Base-by-base conservation (phyloP, 495 filamentous ascomycete genomes). In the Trichocladium antarcticum region DNA sequence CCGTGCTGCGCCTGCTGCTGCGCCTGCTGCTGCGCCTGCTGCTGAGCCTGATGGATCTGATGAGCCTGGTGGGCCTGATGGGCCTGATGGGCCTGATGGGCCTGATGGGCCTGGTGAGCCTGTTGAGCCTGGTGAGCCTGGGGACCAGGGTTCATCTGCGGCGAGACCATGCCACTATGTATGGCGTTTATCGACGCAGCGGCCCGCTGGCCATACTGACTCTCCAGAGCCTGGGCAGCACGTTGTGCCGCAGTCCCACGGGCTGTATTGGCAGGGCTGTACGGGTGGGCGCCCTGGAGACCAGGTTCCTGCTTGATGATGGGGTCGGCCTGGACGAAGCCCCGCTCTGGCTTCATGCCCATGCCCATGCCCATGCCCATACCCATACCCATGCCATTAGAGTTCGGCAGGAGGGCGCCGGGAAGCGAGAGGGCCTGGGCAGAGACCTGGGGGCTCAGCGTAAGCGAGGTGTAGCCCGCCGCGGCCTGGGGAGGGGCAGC, bases 321-420 rank as follows among this genome's bases (percentile, higher is more conserved):
- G 11, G 62, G 56, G 22, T 65, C 55, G n/a, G 69, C 67, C 21
- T 68, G 73, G 37, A 76, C 74, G 14, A 72, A 50, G n/a, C 75
- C 80, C 15, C 83, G 80, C 58, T 95, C 89, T 1, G 73, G 68
- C 68, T 95, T 95, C 66, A 95, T 81, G 20, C 72, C 73, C 34
- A 71, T 51, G 41, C 70, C 72, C n/a, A n/a, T n/a, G n/a, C n/a
- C n/a, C n/a, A n/a, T n/a, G n/a, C n/a, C n/a, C n/a, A n/a, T n/a
- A n/a, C n/a, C n/a, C n/a, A n/a, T 81, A 19, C 72, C 73, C 34
- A 71, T 51, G 41, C 70, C 72, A 47, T 68, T 68, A 42, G 65
- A 47, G 38, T 58, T 60, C 21, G 59, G 56, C 17, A 60, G 58
- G 20, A 46, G 69, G 62, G 35, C 43, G n/a, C 51, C 51, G 1